A percentile compares a stretch with the other conserved stretches of the same genome.
phyloP scores from a whole-genome alignment of 2,329 filamentous ascomycete species.

The Helminthosporium solani region DNA sequence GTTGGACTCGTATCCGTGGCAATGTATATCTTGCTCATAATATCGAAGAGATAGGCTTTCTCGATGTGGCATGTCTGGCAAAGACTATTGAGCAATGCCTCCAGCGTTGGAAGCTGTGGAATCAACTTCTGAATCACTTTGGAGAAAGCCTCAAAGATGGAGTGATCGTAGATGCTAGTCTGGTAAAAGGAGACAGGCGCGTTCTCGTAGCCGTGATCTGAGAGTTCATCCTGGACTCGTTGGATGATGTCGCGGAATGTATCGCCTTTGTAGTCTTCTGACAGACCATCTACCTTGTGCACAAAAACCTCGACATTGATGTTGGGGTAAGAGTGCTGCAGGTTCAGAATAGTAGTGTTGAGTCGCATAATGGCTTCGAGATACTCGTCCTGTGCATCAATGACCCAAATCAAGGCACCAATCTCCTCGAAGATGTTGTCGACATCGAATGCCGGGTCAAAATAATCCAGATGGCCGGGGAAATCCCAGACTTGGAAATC shows the following conservation, averaged over 20 bases:
- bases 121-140: slow-evolving; percentile 98
- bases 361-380: slow-evolving; percentile 84
- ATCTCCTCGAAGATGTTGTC: slow-evolving; percentile 93
- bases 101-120: slow-evolving; percentile 86
- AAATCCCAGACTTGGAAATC: slow-evolving; percentile 99
- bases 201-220: slow-evolving; percentile 89
- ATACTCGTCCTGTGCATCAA: slow-evolving; percentile 98
- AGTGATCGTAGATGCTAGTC: slow-evolving; percentile 97
- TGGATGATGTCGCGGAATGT: slow-evolving; percentile 97
- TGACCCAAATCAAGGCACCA: slow-evolving; percentile 95
- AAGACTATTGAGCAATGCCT: slow-evolving; percentile 90
- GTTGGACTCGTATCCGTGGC: slow-evolving; percentile 91
- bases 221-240: slow-evolving; percentile 92
- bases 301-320: slow-evolving; percentile 99
- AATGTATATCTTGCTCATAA: slow-evolving; percentile 97
- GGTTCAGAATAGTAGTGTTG: slow-evolving; percentile 83
- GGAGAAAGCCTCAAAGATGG: slow-evolving; percentile 96
- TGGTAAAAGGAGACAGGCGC: slow-evolving; percentile 92
- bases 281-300: slow-evolving; percentile 97
- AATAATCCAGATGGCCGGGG: slow-evolving; percentile 90
- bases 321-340: slow-evolving; percentile 84
- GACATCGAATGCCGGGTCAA: slow-evolving; percentile 85
- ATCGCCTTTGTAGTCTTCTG: slow-evolving; percentile 93
- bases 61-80: slow-evolving; percentile 93
- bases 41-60: slow-evolving; percentile 97